Base-by-base conservation (phyloP, 2,329 filamentous ascomycete genomes). In the Paecilomyces formosus region DNA sequence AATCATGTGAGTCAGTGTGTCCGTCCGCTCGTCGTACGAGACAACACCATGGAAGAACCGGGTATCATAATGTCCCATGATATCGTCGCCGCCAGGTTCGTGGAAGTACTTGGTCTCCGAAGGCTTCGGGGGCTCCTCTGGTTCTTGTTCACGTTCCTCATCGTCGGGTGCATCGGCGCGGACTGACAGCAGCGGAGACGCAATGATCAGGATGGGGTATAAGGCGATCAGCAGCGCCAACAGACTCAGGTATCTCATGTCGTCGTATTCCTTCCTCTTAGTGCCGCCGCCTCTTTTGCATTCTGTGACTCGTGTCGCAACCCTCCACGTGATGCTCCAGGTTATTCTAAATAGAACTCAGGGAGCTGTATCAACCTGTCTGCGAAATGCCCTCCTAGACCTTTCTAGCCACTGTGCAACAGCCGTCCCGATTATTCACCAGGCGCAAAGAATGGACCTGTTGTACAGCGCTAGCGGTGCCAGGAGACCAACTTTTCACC, bases 11-110 rank as follows among this genome's bases (percentile, higher is more conserved):
- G 81, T 81, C 58, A 93, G 81, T 5, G 84, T 85, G 28, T 83
- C 77, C n/a, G 81, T 81, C 66, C 89, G 85, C 62, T 87, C 82
- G 45, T 84, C 82, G 72, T 92, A 88, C 13, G 80, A 75, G 8
- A 92, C 81, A 3, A 81, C 69, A n/a, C 80, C 74, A 45, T 80
- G 77, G 74, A 88, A 93, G 74, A 82, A 93, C 61, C 90, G 85
- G 24, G 70, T 72, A 72, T 93, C 89, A 73, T 93, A 93, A 75
- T 93, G 89, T 55, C 84, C 83, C 22, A 88, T 80, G 30, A 81
- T 79, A 56, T 84, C 76, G 65, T 80, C 79, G 57, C 75, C 76
- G 55, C 87, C 86, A 0, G 86, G 83, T 69, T 90, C 87, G 58
- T 81, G 77, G 72, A 88, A 88, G 73, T 88, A 88, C 68, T 88